These are phyloP conservation scores for Wickerhamomyces hampshirensis DNA, from an alignment of 805 yeast genomes.

Conservation along the genomic window DNA sequence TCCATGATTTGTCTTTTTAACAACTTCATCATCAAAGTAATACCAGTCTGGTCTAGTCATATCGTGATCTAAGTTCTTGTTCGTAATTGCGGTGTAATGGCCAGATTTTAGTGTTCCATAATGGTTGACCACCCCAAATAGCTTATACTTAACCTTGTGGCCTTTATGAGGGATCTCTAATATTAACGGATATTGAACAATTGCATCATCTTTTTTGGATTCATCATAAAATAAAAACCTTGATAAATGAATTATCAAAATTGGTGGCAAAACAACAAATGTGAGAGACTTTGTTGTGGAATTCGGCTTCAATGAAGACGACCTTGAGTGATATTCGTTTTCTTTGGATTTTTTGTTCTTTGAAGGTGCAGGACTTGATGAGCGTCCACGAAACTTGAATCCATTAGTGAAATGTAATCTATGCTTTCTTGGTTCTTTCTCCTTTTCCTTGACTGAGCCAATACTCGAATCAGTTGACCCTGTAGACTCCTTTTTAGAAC, in stretches of 20 bases:
- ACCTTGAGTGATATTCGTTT: background rate
- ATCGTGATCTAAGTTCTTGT: constrained; percentile 38
- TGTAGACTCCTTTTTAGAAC: constrained; percentile 28
- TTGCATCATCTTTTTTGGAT: constrained; percentile 47
- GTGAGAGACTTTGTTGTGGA: constrained; percentile 65
- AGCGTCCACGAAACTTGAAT: constrained; percentile 25
- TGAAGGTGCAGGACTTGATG: constrained; percentile 21
- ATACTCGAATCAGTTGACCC: background rate
- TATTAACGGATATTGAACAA: constrained; percentile 51
- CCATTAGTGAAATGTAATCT: constrained; percentile 19
- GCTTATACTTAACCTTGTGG: constrained; percentile 38
- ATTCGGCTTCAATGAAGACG: constrained; percentile 16
- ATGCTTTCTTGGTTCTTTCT: constrained; percentile 16
- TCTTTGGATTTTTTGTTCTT: constrained; percentile 3
- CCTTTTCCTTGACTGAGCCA: constrained; percentile 5
- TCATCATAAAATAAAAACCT: constrained; percentile 58
- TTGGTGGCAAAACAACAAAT: constrained; percentile 75
- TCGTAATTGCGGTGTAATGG: constrained; percentile 67
- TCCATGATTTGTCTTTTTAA: constrained; percentile 45
- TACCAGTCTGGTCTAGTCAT: constrained; percentile 53
- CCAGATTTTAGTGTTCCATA: constrained; percentile 68
- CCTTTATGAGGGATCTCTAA: constrained; percentile 42
- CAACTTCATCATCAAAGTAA: constrained; percentile 68
- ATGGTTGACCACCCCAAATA: constrained; percentile 66
- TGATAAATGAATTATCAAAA: constrained; percentile 79